Base-by-base conservation (phyloP, 345 rosid species). In the Eucalyptus sp. region DNA sequence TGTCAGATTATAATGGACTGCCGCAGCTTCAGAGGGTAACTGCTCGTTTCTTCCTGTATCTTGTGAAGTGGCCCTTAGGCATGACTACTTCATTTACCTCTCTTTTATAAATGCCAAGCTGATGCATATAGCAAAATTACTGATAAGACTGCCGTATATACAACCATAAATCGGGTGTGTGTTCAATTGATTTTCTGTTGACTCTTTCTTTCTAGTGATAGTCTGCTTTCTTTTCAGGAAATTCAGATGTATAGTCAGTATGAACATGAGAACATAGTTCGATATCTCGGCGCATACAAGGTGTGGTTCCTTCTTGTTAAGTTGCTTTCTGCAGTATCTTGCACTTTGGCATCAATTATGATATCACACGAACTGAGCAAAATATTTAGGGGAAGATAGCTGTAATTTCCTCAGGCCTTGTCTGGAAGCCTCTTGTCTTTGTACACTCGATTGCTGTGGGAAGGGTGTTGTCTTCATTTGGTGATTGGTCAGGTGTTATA, bases 21-120 rank as follows among this genome's bases (percentile, higher is more conserved):
- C 7, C 2, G 88, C 98, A 97, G 90, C 97, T 96, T 66, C 96
- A 95, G 90, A 93, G 92, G 92, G 99, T 96, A 91, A 31, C 8
- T 41, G 1, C 14, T 44, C 5, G 16, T 44, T 81, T 81, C 50
- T 20, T 81, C 3, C 5, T 46, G 88, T 20, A 22, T 46, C 86
- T 49, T 83, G 43, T 88, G 87, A 81, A 88, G 11, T 86, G 52
- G 13, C 16, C 50, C 43, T 49, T 27, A 27, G 2, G 66, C 66
- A 27, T 60, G 66, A 60, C 31, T 60, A 60, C 31, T 60, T 60
- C 1, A 8, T 3, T 25, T 13, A 46, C 37, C 52, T 88, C 1
- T 0, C 0, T 18, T 2, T 22, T 24, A 51, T 52, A 31, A 31
- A 2, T 29, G 81, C 79, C 33, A 60, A 60, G n/a, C 66, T 25